phyloP scores from a whole-genome alignment of 176 grass and related monocot species.

The Dactylis glomerata region DNA sequence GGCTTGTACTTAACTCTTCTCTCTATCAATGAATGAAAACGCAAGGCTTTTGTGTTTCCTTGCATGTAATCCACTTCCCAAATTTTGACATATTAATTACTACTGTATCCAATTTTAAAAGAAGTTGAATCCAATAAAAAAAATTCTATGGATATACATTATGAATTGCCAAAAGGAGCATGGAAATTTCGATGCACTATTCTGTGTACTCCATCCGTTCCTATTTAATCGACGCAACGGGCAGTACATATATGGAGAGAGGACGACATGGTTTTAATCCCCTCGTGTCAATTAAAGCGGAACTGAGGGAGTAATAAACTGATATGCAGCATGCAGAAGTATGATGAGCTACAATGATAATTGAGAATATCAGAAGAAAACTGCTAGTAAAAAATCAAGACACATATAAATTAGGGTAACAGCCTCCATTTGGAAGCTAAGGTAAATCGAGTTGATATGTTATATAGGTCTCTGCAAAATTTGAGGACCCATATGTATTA shows the following conservation, averaged over 20 bases:
- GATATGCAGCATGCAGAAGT: neutral
- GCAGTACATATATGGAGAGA: no score
- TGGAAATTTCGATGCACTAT: neutral
- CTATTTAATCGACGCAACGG: no score
- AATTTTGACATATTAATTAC: constrained; percentile 31
- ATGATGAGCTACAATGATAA: neutral
- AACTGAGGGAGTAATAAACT: constrained; percentile 18
- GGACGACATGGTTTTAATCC: no score
- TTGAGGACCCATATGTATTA: neutral
- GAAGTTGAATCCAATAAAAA: neutral
- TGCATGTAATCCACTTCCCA: constrained; percentile 29
- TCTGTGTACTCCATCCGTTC: no score
- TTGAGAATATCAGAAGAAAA: neutral
- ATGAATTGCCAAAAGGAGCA: constrained; percentile 1
- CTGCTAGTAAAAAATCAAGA: neutral
- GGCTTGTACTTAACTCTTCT: no score
- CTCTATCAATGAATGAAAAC: no score
- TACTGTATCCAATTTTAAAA: constrained; percentile 10
- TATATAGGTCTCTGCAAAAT: neutral
- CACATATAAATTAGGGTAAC: constrained; percentile 13
- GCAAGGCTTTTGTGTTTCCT: no score
- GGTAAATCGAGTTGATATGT: neutral
- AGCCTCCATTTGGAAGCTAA: neutral
- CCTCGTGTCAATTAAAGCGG: no score
- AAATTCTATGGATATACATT: neutral